Conservation (phyloP, 176 grass and related monocot genomes). For the Ensete ventricosum region DNA sequence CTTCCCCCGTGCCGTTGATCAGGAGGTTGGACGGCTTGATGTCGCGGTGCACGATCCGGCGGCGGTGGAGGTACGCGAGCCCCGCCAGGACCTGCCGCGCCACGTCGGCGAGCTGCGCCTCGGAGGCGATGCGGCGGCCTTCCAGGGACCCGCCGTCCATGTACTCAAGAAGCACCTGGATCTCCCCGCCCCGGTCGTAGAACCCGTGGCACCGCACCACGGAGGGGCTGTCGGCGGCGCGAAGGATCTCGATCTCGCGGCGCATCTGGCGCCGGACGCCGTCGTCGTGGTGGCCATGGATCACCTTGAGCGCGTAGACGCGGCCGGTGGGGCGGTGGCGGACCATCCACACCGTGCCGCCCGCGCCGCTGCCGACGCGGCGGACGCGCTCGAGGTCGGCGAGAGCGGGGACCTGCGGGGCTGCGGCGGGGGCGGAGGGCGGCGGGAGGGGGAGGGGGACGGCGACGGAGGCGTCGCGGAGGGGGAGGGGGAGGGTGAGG, state of each 20-base stretch:
- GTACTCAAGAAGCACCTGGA: constrained; percentile 93
- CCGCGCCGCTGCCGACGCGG: constrained; percentile 65
- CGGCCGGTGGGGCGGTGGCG: constrained; percentile 47
- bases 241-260: constrained; percentile 90
- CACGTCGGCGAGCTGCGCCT: constrained; percentile 59
- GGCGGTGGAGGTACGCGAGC: constrained; percentile 77
- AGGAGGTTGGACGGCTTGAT: constrained; percentile 95
- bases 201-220: constrained; percentile 84
- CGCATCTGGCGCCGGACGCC: constrained; percentile 62
- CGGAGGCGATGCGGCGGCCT: constrained; percentile 44
- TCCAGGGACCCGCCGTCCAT: constrained; percentile 82
- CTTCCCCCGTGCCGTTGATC: constrained; percentile 41
- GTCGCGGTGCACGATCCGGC: constrained; percentile 86
- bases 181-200: constrained; percentile 83
- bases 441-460: constrained; percentile 36
- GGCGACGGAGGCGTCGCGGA: constrained; percentile 49
- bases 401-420: constrained; percentile 38
- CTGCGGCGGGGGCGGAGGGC: constrained; percentile 32
- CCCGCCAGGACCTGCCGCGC: constrained; percentile 75
- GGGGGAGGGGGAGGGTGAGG: not conserved
- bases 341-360: constrained; percentile 84
- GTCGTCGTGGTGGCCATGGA: constrained; percentile 72
- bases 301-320: constrained; percentile 75
- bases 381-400: constrained; percentile 62
- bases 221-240: constrained; percentile 56